Conservation (phyloP, 306 rosid species). For the Chamaecrista fasciculata region DNA sequence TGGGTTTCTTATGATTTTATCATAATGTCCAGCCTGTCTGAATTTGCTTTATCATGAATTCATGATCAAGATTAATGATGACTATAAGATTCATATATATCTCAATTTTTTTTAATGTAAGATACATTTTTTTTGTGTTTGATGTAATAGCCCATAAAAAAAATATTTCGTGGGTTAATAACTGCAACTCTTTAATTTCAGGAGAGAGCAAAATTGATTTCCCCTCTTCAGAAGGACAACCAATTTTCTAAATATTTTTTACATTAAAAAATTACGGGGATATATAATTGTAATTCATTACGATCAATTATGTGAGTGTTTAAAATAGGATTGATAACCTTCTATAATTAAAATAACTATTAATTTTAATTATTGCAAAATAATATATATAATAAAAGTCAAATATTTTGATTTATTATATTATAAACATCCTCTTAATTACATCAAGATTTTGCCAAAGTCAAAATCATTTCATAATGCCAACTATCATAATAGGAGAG, state of each 20-base stretch:
- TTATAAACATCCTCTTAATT: not conserved
- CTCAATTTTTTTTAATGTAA: not conserved
- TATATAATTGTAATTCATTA: not conserved
- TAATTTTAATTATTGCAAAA: not conserved
- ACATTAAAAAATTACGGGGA: too few species aligned
- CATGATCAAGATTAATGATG: too few species aligned
- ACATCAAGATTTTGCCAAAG: not conserved
- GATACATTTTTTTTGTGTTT: not conserved
- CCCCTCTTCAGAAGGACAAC: not conserved
- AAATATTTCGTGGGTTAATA: conserved; percentile 20
- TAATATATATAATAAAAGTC: not conserved
- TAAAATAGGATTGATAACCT: not conserved
- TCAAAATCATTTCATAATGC: conserved; percentile 24
- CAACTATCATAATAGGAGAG: conserved; percentile 14
- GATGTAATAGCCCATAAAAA: not conserved
- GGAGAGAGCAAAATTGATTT: not conserved
- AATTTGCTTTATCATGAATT: conserved; percentile 10
- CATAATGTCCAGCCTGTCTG: not conserved
- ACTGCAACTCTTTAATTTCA: not conserved
- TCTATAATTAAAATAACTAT: too few species aligned
- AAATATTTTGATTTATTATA: conserved; percentile 4
- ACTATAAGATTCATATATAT: not conserved
- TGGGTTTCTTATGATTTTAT: not conserved
- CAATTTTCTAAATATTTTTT: not conserved
- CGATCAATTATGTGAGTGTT: not conserved